A percentile compares a stretch with the other conserved stretches of the same genome.
phyloP scores from a whole-genome alignment of 2,329 filamentous ascomycete species.

The Harringtonia lauricola region DNA sequence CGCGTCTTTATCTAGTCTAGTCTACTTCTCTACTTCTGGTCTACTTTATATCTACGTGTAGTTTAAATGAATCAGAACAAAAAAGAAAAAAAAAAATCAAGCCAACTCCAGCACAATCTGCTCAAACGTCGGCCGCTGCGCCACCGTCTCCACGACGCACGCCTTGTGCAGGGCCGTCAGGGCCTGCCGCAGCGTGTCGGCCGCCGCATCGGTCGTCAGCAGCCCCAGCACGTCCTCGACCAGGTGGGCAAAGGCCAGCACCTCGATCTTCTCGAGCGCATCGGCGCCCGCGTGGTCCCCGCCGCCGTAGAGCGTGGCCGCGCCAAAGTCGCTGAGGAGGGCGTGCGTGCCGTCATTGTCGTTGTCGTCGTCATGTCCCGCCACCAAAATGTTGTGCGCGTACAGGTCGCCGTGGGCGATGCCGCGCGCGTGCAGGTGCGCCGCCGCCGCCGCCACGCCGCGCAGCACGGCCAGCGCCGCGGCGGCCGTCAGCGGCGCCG shows the following conservation, averaged over 20 bases:
- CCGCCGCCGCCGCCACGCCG: slow-evolving; percentile 29
- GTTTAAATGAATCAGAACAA: too few species aligned
- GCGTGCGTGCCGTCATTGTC: slow-evolving; percentile 26
- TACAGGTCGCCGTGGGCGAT: slow-evolving; percentile 36
- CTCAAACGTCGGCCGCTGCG: slow-evolving; percentile 21
- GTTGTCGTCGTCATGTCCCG: background rate
- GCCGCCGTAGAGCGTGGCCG: slow-evolving; percentile 30
- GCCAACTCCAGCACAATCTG: slow-evolving; percentile 15
- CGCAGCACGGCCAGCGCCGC: slow-evolving; percentile 24
- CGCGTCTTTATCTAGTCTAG: slow-evolving; percentile 22
- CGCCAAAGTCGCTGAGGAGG: slow-evolving; percentile 35
- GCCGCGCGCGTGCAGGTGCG: slow-evolving; percentile 30
- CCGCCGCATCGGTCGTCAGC: slow-evolving; percentile 8
- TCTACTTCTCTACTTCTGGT: too few species aligned
- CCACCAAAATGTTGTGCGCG: slow-evolving; percentile 34
- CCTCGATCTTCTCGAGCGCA: slow-evolving; percentile 31
- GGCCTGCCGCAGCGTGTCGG: slow-evolving; percentile 6
- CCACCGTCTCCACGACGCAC: slow-evolving; percentile 17
- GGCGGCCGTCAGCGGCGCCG: slow-evolving; percentile 16
- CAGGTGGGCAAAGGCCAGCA: slow-evolving; percentile 35
- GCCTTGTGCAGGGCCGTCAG: slow-evolving; percentile 18
- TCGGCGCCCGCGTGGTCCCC: background rate
- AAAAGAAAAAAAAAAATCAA: too few species aligned
- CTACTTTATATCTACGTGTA: too few species aligned
- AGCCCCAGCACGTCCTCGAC: slow-evolving; percentile 31